These are phyloP conservation scores for Fermentozyma sake DNA, from an alignment of 1,139 yeast genomes.

Conservation along the genomic window DNA sequence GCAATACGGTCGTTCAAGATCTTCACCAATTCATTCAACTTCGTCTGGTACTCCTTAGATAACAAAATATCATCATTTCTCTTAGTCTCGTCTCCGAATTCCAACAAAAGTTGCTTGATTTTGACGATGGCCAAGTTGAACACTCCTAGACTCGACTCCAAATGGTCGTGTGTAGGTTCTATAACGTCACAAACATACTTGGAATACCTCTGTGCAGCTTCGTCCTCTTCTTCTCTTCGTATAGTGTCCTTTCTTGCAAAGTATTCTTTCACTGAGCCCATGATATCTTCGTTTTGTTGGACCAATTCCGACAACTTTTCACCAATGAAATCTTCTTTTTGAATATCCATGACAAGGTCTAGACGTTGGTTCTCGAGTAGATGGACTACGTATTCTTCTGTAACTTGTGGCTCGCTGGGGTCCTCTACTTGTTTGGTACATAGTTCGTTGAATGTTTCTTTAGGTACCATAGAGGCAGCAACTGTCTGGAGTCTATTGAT, in stretches of 20 bases:
- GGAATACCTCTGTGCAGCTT: constrained; percentile 6
- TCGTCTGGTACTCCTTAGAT: constrained; percentile 13
- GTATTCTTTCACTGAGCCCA: constrained; percentile 37
- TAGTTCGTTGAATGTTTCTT: constrained; percentile 11
- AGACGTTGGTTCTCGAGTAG: constrained; percentile 33
- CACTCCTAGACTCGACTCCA: constrained; percentile 7
- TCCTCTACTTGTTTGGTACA: constrained; percentile 1
- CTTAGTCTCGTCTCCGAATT: constrained; percentile 6
- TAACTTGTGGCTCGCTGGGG: background rate
- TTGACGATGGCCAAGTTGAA: constrained; percentile 6
- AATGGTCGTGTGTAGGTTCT: constrained; percentile 10
- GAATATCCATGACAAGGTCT: constrained; percentile 37
- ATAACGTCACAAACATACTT: constrained; percentile 7
- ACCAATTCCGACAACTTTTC: constrained; percentile 32
- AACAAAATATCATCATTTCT: constrained; percentile 5
- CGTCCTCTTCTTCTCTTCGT: constrained; percentile 11
- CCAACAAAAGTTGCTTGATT: constrained; percentile 6
- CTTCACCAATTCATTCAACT: constrained; percentile 19
- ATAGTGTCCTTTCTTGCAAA: constrained; percentile 20
- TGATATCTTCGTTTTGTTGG: constrained; percentile 36
- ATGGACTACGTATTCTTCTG: constrained; percentile 8
- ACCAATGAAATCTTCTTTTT: constrained; percentile 36
- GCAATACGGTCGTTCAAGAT: too few species aligned
- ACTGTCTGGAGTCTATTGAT: constrained; percentile 18
- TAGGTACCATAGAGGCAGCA: constrained; percentile 19